Base-by-base conservation (phyloP, 768 basidiomycete genomes). In the Hypholoma sublateritium region DNA sequence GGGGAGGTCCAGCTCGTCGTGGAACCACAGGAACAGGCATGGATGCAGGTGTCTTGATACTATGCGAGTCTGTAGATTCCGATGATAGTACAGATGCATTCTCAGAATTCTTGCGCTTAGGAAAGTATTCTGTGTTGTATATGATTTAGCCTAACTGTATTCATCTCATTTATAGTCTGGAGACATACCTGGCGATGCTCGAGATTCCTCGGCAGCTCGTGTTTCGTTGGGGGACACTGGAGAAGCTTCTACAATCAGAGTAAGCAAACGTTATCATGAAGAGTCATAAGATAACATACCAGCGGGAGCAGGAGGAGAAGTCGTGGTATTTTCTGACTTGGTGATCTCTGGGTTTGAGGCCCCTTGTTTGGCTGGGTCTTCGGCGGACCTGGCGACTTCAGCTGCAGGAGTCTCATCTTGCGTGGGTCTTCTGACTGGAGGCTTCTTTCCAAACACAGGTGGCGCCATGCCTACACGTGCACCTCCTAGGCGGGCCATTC, bases 401-500 rank as follows among this genome's bases (percentile, higher is more conserved):
- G 42, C 57, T n/a, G 63, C 55, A 24, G 53, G 57, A 36, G 51
- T 53, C 53, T 74, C 72, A 54, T 73, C 63, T 34, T 61, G 60
- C 53, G 68, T 67, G 25, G 70, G 60, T 57, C 65, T 62, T 65
- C 70, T 74, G 24, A 71, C 70, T 46, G 72, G 69, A 19, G 75
- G 71, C 53, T 74, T 73, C 58, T 77, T 77, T 13, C 82, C 86
- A 71, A 91, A 86, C 57, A 87, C 74, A 48, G 90, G 87, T 1
- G 88, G 86, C 1, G 77, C 83, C 88, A 96, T 89, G 4, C 91
- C 91, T 21, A 93, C 76, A 53, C 87, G 77, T 13, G 91, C 84
- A 47, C 93, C 95, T 25, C 95, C 95, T 16, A 98, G 80, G 58
- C 89, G 88, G 41, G 93, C 94, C 93, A 98, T 93, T 45, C 94